Base-by-base conservation (phyloP, 2,329 filamentous ascomycete genomes). In the Tolypocladium endophyticum region DNA sequence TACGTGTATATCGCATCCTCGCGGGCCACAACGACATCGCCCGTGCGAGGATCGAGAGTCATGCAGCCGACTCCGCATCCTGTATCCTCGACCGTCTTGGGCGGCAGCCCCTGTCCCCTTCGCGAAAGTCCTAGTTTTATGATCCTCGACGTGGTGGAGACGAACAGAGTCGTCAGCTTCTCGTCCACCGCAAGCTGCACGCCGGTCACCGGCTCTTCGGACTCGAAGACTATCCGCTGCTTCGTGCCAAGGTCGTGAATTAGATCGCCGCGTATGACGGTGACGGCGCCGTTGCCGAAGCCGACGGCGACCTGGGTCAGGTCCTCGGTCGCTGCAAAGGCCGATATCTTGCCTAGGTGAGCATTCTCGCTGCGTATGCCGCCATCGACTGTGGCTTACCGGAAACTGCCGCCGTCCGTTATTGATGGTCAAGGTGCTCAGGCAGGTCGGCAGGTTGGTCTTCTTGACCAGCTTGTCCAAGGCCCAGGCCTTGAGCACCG, bases 1-100 rank as follows among this genome's bases (percentile, higher is more conserved):
- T 97, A 99, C 61, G 90, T 92, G 74, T 97, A 97, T 58, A 99
- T 88, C 9, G 93, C 94, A 81, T 99, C 95, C 66, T 97, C 91
- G 62, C 94, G 81, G 1, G 88, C 94, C n/a, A 99, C 88, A 3
- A 99, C 84, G 25, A 99, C 87, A 64, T 97, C 90, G 6, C 89
- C 90, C 0, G 86, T 89, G 62, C 83, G 81, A 62, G 83, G 85
- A 71, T 97, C 91, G 16, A 93, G 81, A 0, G 91, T 89, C 90
- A 99, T 96, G 73, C 95, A 99, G 1, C 92, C 92, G n/a, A 96
- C 85, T 14, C 85, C 92, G 69, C 93, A 97, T 2, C 94, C 94
- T 23, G 84, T 81, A 69, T 97, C 92, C 70, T 97, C 94, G 23
- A 97, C 80, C 0, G 90, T 90, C 65, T 92, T 88, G 4, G 93